Evolutionary conservation across 108 stramenopile species (phyloP), one percentile per base, ranked within the genome.

Genomic region (Nitzschia sp.): DNA sequence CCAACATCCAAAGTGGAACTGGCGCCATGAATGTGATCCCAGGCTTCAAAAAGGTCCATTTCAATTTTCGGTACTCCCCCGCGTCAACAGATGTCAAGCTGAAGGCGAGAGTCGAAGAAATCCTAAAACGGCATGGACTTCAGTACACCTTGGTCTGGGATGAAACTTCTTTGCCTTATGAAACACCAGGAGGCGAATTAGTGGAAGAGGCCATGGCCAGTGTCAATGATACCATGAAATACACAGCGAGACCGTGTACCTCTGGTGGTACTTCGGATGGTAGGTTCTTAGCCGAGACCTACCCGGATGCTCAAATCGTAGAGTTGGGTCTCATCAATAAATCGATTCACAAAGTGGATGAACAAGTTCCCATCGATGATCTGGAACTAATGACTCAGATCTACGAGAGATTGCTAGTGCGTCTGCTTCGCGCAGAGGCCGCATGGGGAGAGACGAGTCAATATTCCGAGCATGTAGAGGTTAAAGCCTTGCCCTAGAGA

Each of bases 201-300:
- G 52, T 53, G 17, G 52, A 8, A n/a, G 22, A 53, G n/a, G n/a
- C 52, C 52, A 53, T 53, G 52, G n/a, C 52, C 52, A 53, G 52
- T n/a, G 52, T 53, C 22, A 8, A 25, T 5, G 52, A 53, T 8
- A 25, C 23, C 52, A 53, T 53, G 52, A 17, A 17, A 53, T 53
- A 53, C 23, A 23, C 52, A 6, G 19, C 52, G 22, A 6, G 52
- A 25, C n/a, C 52, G n/a, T 53, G 52, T 53, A 53, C 52, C 11
- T 53, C 52, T 6, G 52, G 52, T n/a, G 52, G 52, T 21, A 53
- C 52, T 21, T 53, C 52, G 22, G 52, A 53, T 25, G 52, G 52
- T 53, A 6, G 52, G n/a, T 53, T 53, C 17, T 6, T 53, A 6
- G 52, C 52, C 19, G 52, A 6, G 5, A 53, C 52, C 52, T 53